Percentiles rank a stretch among this genome's conserved stretches.
phyloP scores from a whole-genome alignment of 2,329 filamentous ascomycete species.

The Hypoxylon sp. region DNA sequence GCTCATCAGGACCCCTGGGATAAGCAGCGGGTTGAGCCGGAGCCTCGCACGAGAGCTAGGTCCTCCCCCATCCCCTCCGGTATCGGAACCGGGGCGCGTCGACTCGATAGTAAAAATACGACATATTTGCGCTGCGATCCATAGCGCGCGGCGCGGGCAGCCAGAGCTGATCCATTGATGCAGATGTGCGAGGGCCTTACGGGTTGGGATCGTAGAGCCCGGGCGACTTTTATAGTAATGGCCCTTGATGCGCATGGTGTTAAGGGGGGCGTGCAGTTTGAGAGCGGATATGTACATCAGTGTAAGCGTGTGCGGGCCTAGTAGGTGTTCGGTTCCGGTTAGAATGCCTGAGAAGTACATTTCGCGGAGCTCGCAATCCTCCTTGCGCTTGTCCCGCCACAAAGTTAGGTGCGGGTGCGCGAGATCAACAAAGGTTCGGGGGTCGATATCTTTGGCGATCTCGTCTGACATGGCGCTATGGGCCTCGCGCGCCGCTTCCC shows the following conservation, averaged over 20 bases:
- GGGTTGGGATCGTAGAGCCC: conserved; percentile 28
- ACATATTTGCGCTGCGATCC: conserved; percentile 46
- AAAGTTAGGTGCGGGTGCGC: conserved; percentile 37
- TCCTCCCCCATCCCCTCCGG: neutral
- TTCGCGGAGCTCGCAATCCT: conserved; percentile 39
- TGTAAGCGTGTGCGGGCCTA: conserved; percentile 35
- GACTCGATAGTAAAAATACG: conserved; percentile 41
- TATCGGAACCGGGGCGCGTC: neutral
- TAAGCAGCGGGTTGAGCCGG: conserved; percentile 45
- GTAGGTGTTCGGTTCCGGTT: conserved; percentile 8
- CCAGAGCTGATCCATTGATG: conserved; percentile 38
- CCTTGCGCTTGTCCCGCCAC: conserved; percentile 37
- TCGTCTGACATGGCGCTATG: conserved; percentile 48
- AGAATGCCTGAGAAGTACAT: conserved; percentile 24
- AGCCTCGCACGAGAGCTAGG: conserved; percentile 17
- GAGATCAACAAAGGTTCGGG: conserved; percentile 12
- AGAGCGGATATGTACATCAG: conserved; percentile 44
- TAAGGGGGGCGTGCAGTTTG: conserved; percentile 44
- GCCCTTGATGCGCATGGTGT: conserved; percentile 38
- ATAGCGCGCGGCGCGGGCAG: conserved; percentile 42
- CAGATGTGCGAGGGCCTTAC: conserved; percentile 32
- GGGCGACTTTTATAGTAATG: conserved; percentile 45
- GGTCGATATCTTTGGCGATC: conserved; percentile 31
- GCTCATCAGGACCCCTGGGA: conserved; percentile 45
- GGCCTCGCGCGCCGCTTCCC: conserved; percentile 45